phyloP scores from a whole-genome alignment of 805 yeast genomes.

The Hanseniaspora mollemarum region DNA sequence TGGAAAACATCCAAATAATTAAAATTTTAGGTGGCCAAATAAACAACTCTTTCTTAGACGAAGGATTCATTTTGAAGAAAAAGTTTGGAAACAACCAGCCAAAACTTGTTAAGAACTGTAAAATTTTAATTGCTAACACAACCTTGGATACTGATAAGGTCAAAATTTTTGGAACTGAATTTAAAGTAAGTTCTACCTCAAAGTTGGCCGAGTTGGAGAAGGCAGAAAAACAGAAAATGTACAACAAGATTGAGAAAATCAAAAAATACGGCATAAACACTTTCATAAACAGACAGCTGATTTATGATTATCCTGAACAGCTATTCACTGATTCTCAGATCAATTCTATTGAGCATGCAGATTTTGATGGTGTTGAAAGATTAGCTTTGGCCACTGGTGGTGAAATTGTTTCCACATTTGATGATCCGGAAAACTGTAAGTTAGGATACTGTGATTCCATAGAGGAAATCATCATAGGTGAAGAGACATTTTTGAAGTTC shows the following conservation, averaged over 20 bases:
- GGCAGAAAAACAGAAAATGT: constrained; percentile 92
- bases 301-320: constrained; percentile 97
- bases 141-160: constrained; percentile 96
- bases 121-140: constrained; percentile 85
- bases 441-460: constrained; percentile 80
- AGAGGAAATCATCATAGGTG: constrained; percentile 90
- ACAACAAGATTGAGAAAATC: constrained; percentile 74
- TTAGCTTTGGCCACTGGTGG: constrained; percentile 95
- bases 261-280: constrained; percentile 76
- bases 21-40: constrained; percentile 89
- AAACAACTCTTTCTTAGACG: constrained; percentile 85
- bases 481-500: constrained; percentile 77
- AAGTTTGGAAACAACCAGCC: constrained; percentile 92
- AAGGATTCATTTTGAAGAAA: constrained; percentile 87
- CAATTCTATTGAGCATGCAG: constrained; percentile 94
- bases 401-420: constrained; percentile 94
- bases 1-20: constrained; percentile 85
- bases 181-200: constrained; percentile 88
- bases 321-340: constrained; percentile 76
- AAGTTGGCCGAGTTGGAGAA: constrained; percentile 88
- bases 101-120: constrained; percentile 68
- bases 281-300: constrained; percentile 90
- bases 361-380: constrained; percentile 94
- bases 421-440: constrained; percentile 73
- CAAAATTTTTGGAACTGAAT: constrained; percentile 93